A percentile compares a stretch with the other conserved stretches of the same genome.
Evolutionary conservation across 371 early-diverging fungal species (phyloP).

Genomic region (Mortierella sp.): DNA sequence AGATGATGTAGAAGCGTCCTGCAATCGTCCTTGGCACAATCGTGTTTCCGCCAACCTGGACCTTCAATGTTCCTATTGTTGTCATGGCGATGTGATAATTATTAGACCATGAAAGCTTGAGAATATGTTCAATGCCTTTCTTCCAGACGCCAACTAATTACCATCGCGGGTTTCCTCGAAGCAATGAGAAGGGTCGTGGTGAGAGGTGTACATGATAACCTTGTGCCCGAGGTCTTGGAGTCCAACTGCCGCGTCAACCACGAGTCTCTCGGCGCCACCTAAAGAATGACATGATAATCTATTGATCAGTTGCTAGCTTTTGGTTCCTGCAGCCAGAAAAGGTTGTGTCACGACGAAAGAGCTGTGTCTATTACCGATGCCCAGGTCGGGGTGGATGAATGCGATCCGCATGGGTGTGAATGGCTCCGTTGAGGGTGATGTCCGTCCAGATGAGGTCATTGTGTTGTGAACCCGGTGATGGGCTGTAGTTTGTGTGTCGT

Average conservation of each 20-base stretch:
- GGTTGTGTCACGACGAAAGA: background rate
- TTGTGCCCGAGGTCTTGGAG: conserved; percentile 85
- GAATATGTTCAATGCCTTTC: background rate
- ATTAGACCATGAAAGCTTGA: background rate
- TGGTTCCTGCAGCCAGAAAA: background rate
- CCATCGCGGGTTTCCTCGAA: conserved; percentile 95
- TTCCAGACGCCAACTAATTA: conserved; percentile 16
- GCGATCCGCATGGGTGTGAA: conserved; percentile 65
- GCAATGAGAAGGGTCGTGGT: conserved; percentile 91
- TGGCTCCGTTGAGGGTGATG: conserved; percentile 6
- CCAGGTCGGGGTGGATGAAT: conserved; percentile 94
- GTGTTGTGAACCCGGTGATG: background rate
- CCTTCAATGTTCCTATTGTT: conserved; percentile 77
- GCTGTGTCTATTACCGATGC: conserved; percentile 72
- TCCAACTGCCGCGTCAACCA: conserved; percentile 93
- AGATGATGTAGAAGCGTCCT: conserved; percentile 83
- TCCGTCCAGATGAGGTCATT: conserved; percentile 1
- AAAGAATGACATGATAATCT: background rate
- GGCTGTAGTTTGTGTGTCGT: background rate
- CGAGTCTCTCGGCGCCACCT: conserved; percentile 97
- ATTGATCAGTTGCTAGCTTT: background rate
- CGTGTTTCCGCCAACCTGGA: conserved; percentile 81
- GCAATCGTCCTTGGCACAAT: conserved; percentile 76
- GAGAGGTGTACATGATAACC: conserved; percentile 89
- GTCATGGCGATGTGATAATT: background rate